Evolutionary conservation across 495 filamentous ascomycete species (phyloP), one percentile per base, ranked within the genome.

Genomic region (Penicillium verhagenii): DNA sequence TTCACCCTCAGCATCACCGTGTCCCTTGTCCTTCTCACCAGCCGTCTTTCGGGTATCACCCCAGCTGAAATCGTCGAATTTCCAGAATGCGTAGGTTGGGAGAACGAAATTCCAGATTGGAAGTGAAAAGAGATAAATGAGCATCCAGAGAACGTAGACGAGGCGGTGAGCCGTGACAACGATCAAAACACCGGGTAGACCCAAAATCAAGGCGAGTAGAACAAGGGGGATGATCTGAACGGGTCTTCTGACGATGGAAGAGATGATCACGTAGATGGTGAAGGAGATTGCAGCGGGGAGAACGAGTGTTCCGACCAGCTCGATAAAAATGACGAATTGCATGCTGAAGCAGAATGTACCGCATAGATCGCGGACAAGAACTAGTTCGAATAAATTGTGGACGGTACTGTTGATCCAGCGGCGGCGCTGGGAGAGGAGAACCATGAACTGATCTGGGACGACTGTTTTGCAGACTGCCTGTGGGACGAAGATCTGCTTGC

Each of bases 341-440:
- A 99, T 99, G 74, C 89, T 95, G 79, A 99, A 99, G 80, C 95
- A 99, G 76, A 99, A 99, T 0, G 95, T 99, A 45, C 95, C 95
- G 66, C 95, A 99, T 5, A 99, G 82, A 76, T 99, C 95, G 47
- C 92, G 82, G 23, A 99, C 95, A 6, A 97, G 83, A 24, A 97
- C 89, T 18, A 99, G 83, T 71, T 99, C 95, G 86, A 99, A 96
- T 39, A 97, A 78, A 62, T 99, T 99, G 76, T 99, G 95, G 33
- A 99, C 90, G 1, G 95, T 99, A 72, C 90, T 96, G 82, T 99
- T 99, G 74, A 99, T 99, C 95, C 95, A 99, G 63, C 95, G 82
- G 66, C 95, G 85, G 25, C 95, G 86, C 69, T 99, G 95, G 3
- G 91, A 96, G 11, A 99, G 80, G 23, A 99, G 76, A 20, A 99